phyloP scores from a whole-genome alignment of 2,329 filamentous ascomycete species.

The Pseudogymnoascus sp. region DNA sequence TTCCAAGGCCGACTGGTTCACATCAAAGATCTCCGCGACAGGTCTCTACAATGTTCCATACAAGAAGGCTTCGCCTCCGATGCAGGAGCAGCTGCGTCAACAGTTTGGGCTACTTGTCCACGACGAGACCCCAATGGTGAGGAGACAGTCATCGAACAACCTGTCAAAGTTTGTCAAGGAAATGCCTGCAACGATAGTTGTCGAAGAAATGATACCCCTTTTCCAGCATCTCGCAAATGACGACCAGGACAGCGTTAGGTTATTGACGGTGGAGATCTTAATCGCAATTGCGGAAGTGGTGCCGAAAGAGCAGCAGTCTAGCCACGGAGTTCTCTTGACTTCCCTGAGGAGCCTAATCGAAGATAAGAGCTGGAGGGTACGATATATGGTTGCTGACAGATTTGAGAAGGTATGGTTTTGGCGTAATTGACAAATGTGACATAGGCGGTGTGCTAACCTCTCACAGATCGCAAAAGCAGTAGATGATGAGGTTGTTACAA shows the following conservation, averaged over 20 bases:
- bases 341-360: conserved; percentile 90
- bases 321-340: conserved; percentile 86
- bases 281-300: conserved; percentile 96
- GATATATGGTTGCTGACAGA: conserved; percentile 98
- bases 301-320: conserved; percentile 95
- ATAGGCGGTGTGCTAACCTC: conserved; percentile 16
- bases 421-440: not conserved
- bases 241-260: conserved; percentile 93
- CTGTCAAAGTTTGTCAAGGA: conserved; percentile 96
- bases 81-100: conserved; percentile 85
- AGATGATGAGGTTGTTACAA: conserved; percentile 88
- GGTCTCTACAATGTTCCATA: conserved; percentile 93
- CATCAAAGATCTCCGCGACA: conserved; percentile 95
- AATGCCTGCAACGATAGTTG: conserved; percentile 84
- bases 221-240: conserved; percentile 96
- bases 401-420: conserved; percentile 76
- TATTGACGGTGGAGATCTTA: conserved; percentile 92
- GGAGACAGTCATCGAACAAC: conserved; percentile 92
- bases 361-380: conserved; percentile 98
- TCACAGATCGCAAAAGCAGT: conserved; percentile 94
- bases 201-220: conserved; percentile 97
- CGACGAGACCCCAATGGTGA: conserved; percentile 98
- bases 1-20: conserved; percentile 99
- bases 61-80: conserved; percentile 76
- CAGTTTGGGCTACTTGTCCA: conserved; percentile 91